Conservation (phyloP, 768 basidiomycete genomes). For the Termitomyces sp. region DNA sequence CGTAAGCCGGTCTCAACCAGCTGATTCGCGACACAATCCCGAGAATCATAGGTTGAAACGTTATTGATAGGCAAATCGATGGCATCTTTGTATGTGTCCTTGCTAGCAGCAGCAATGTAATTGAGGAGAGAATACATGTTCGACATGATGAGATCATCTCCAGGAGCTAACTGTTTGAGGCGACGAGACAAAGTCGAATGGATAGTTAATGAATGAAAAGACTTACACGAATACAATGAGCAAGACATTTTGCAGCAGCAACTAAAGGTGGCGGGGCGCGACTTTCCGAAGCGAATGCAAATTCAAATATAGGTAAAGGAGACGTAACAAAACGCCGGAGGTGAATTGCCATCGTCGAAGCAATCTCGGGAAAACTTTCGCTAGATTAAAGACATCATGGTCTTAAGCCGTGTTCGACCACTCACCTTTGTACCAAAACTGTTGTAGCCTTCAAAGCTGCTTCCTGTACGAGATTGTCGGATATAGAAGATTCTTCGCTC, state of each 20-base stretch:
- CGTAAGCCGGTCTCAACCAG: constrained; percentile 59
- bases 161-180: constrained; percentile 63
- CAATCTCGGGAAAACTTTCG: constrained; percentile 74
- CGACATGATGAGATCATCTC: constrained; percentile 87
- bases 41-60: constrained; percentile 33
- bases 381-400: background rate
- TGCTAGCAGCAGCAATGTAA: constrained; percentile 80
- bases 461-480: constrained; percentile 82
- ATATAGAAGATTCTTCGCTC: constrained; percentile 75
- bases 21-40: constrained; percentile 47
- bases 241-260: constrained; percentile 87
- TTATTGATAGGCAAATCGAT: constrained; percentile 35
- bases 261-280: constrained; percentile 73
- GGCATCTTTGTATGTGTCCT: constrained; percentile 58
- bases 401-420: background rate
- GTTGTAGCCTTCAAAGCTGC: constrained; percentile 84
- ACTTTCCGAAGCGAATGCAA: constrained; percentile 69
- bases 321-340: constrained; percentile 86
- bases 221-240: constrained; percentile 79
- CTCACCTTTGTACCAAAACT: constrained; percentile 76
- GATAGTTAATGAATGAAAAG: background rate
- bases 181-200: constrained; percentile 1
- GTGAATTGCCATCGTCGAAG: constrained; percentile 66
- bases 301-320: constrained; percentile 83
- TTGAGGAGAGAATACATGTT: constrained; percentile 97